Evolutionary conservation across 768 basidiomycete species (phyloP), one percentile per base, ranked within the genome.

Genomic region (Chalciporus chontae): DNA sequence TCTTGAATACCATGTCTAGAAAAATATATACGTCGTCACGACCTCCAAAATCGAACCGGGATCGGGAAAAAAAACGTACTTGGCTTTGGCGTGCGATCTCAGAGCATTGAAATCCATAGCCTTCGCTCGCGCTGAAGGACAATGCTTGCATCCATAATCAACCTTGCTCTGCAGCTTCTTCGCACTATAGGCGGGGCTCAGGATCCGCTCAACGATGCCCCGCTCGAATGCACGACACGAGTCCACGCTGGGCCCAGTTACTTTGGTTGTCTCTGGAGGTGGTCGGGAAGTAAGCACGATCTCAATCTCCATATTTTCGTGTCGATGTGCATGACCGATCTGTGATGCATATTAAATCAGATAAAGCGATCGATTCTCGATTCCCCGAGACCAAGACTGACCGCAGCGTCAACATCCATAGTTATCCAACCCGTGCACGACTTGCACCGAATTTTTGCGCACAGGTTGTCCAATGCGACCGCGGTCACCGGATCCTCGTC

Each of bases 321-420:
- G 85, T n/a, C 85, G 76, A 52, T 82, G 80, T 37, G 75, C 76
- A 61, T 87, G 85, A 0, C 79, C 79, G 29, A 77, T 66, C 85
- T 87, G 59, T n/a, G n/a, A 40, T 23, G 4, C 7, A 4, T 7
- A 13, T 40, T 10, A 2, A 3, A 29, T 59, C 45, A 49, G 9
- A 17, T 18, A 2, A 11, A 14, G 15, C 31, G 5, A 29, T 9
- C n/a, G n/a, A 13, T 8, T 31, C 10, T 31, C 14, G 15, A 19
- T 13, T 19, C n/a, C n/a, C n/a, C n/a, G 17, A 15, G 11, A 21
- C 18, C 17, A 19, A 3, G 18, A 55, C 78, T 46, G 56, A 82
- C 85, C 27, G 84, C 66, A 43, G 60, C 72, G 5, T 66, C 57
- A 32, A 74, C 70, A 46, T 71, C 70, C 71, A 87, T 74, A 19